Base-by-base conservation (phyloP, 1,284 basidiomycete genomes). In the Pholiota adiposa region DNA sequence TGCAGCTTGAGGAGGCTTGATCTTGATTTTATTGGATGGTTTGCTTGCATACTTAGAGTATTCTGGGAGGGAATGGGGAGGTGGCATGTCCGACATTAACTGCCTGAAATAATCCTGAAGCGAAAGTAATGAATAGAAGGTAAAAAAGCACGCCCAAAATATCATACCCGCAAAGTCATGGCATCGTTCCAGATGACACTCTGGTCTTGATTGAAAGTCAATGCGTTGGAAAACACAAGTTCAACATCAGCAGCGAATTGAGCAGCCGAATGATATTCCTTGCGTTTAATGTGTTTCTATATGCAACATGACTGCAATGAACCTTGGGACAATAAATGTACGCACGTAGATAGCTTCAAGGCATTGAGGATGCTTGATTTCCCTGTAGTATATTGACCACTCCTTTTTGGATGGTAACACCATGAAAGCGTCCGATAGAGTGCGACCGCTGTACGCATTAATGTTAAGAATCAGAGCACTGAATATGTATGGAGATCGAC, bases 191-290 rank as follows among this genome's bases (percentile, higher is more conserved):
- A 93, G 38, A 93, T 89, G 56, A 73, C 79, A 21, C 88, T 91
- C 67, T 89, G 82, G 23, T 93, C 92, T 65, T 84, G 85, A 65
- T 93, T 93, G 75, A 92, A 93, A 54, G 83, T 76, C 72, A 94
- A 82, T 2, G 96, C 96, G 72, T 98, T 98, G n/a, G 86, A 84
- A 75, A 96, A 97, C 49, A 97, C 90, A 44, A 94, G 84, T 69
- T 96, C 93, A 6, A 96, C 89, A 65, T 97, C 96, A 29, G 85
- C 84, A 54, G 90, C 90, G 70, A 96, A 95, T 38, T 92, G 88
- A 4, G 83, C 78, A 1, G 86, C 76, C 0, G 81, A 81, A 29
- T 70, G 65, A 66, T 93, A 93, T 65, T 90, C 88, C 70, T 92
- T 92, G 56, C 83, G 83, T 69, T 92, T 91, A 63, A 93, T 76